phyloP scores from a whole-genome alignment of 345 rosid genomes.

The Aethionema arabicum region DNA sequence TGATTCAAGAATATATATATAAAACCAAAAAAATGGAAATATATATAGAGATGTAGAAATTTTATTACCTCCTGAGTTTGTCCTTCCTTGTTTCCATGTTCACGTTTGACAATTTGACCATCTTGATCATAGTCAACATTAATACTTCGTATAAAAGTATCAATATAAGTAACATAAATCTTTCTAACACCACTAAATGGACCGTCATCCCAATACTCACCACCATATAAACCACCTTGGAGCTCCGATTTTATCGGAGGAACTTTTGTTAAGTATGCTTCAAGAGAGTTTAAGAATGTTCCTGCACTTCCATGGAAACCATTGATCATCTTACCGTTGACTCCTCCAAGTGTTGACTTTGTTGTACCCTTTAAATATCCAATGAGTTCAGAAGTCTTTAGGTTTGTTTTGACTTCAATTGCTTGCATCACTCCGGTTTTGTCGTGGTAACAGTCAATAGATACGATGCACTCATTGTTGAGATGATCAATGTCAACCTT shows the following conservation, averaged over 20 bases:
- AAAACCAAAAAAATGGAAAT: neutral
- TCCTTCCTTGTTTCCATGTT: slow-evolving; percentile 27
- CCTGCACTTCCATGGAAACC: slow-evolving; percentile 32
- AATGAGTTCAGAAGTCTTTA: slow-evolving; percentile 18
- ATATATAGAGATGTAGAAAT: neutral
- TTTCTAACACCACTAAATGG: slow-evolving; percentile 28
- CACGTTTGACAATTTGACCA: slow-evolving; percentile 22
- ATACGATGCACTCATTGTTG: slow-evolving; percentile 22
- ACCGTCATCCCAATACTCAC: slow-evolving; percentile 31
- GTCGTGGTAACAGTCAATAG: slow-evolving; percentile 25
- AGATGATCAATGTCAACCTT: slow-evolving; percentile 29
- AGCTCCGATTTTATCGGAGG: slow-evolving; percentile 26
- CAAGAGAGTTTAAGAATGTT: slow-evolving; percentile 17
- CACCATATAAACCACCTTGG: slow-evolving; percentile 30
- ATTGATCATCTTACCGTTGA: slow-evolving; percentile 11
- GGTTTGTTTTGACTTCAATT: slow-evolving; percentile 25
- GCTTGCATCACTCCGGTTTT: slow-evolving; percentile 32
- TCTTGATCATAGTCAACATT: slow-evolving; percentile 18
- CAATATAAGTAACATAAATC: slow-evolving; percentile 9
- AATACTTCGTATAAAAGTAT: slow-evolving; percentile 19
- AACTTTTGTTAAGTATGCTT: slow-evolving; percentile 16
- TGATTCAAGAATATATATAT: too few relatives aligned
- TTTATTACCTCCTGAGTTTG: slow-evolving; percentile 15
- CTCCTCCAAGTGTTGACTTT: slow-evolving; percentile 21
- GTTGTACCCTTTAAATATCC: slow-evolving; percentile 23